A percentile compares a stretch with the other conserved stretches of the same genome.
These are phyloP conservation scores for Panicum miliaceum DNA, from an alignment of 176 grass and related monocot genomes.

Conservation along the genomic window DNA sequence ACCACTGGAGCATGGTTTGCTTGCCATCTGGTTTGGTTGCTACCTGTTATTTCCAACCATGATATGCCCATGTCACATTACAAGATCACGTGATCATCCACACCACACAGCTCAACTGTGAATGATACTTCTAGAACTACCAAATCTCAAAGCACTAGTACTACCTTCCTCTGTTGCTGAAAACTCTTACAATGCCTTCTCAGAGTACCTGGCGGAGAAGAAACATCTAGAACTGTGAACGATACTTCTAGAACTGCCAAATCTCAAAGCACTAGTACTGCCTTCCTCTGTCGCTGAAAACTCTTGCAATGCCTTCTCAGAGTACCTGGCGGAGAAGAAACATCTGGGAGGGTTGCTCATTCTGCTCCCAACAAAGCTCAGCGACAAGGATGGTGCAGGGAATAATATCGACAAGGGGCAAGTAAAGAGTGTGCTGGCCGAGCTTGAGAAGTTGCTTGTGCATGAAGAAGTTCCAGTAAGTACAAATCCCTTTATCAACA, in stretches of 20 bases:
- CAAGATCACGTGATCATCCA: neutral
- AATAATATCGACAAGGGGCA: conserved; percentile 40
- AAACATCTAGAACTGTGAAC: conserved; percentile 46
- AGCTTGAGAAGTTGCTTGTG: conserved; percentile 82
- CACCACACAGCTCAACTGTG: neutral
- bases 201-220: conserved; percentile 83
- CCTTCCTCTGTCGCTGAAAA: neutral
- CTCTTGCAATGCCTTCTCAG: conserved; percentile 44
- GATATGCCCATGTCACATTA: neutral
- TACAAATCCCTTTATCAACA: neutral
- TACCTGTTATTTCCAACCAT: neutral
- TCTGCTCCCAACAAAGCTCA: conserved; percentile 74
- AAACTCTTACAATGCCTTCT: conserved; percentile 8
- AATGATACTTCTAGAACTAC: neutral
- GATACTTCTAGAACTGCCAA: too few species aligned
- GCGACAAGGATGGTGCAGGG: conserved; percentile 36
- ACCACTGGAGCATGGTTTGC: neutral
- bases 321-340: conserved; percentile 78
- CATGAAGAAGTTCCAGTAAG: conserved; percentile 79
- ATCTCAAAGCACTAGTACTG: too few species aligned
- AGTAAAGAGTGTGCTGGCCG: conserved; percentile 55
- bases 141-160: neutral
- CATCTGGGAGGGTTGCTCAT: conserved; percentile 83
- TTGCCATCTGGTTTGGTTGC: neutral
- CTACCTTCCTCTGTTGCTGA: neutral